Base-by-base conservation (phyloP, 352 stramenopile genomes). In the Globisporangium uncinulatum region DNA sequence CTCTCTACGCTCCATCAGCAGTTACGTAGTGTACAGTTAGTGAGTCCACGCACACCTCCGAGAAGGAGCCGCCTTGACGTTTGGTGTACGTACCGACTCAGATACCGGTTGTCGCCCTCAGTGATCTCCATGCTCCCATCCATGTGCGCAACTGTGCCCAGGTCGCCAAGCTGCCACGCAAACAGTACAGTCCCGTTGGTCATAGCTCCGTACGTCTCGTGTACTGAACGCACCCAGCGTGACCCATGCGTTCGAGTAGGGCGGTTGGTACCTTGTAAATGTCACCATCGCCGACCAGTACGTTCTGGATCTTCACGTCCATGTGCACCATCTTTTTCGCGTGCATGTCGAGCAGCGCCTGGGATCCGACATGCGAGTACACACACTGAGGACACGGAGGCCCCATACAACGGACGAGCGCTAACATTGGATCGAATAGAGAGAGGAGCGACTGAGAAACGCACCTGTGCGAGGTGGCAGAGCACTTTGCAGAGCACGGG, bases 231-330 rank as follows among this genome's bases (percentile, higher is more conserved):
- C 24, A 29, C 24, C 24, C 24, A 29, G 24, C 24, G 24, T 29
- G 24, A 29, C 4, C 24, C 24, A 29, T 29, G 24, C 24, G 24
- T 29, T 29, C 24, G 24, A 29, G 24, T 19, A 7, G 15, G 21
- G 21, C 43, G n/a, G 15, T 48, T 19, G 21, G 5, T 39, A 87
- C 78, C 71, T 94, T 94, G 70, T 90, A 94, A 15, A 89, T 54
- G 14, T 87, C 80, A 10, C 68, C 76, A 2, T 74, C 59, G 9
- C 71, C 67, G 10, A 89, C 61, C 9, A 95, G 61, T 13, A 95
- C 74, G 63, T 95, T 95, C 59, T 89, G 81, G 10, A 92, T 61
- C 63, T 95, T 95, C 50, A 95, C 79, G 59, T 95, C 85, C 81
- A 95, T 89, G 61, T 95, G 85, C 20, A 91, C 85, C 62, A 95